Evolutionary conservation across 768 basidiomycete genomes (phyloP).

Genomic region (Floccularia luteovirens): DNA sequence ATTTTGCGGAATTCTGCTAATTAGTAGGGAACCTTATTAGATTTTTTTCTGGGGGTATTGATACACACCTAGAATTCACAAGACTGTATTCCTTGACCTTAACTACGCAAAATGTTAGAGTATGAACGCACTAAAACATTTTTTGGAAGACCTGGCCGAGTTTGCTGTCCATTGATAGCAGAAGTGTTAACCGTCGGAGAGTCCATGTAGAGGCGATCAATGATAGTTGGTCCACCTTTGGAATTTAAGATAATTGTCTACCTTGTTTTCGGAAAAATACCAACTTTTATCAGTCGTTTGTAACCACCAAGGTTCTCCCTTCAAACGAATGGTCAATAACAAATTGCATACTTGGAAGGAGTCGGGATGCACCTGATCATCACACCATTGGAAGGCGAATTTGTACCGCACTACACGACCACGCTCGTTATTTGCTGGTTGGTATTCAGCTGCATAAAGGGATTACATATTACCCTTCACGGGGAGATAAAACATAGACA

Average conservation of each 20-base stretch:
- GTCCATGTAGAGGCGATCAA: too few species aligned
- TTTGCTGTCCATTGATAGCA: too few species aligned
- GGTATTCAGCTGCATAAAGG: slow-evolving; percentile 48
- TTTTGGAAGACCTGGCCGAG: too few species aligned
- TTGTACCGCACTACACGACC: slow-evolving; percentile 69
- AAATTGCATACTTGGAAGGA: neutral
- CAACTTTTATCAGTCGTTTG: neutral
- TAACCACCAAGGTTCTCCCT: slow-evolving; percentile 45
- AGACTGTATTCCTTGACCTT: slow-evolving; percentile 1
- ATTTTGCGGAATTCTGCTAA: slow-evolving; percentile 8
- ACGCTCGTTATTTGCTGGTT: slow-evolving; percentile 35
- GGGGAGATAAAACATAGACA: slow-evolving; percentile 12
- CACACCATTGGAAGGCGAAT: slow-evolving; percentile 82
- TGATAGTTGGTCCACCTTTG: too few species aligned
- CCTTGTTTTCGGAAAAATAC: too few species aligned
- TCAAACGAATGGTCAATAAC: neutral
- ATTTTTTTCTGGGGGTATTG: neutral
- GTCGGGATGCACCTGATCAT: slow-evolving; percentile 41
- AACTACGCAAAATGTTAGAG: neutral
- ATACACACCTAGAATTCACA: slow-evolving; percentile 2
- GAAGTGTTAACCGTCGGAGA: too few species aligned
- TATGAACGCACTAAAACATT: neutral
- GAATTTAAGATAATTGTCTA: too few species aligned
- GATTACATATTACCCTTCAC: neutral
- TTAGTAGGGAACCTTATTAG: slow-evolving; percentile 6